Base-by-base conservation (phyloP, 176 grass and related monocot genomes). In the Carex cristatella region DNA sequence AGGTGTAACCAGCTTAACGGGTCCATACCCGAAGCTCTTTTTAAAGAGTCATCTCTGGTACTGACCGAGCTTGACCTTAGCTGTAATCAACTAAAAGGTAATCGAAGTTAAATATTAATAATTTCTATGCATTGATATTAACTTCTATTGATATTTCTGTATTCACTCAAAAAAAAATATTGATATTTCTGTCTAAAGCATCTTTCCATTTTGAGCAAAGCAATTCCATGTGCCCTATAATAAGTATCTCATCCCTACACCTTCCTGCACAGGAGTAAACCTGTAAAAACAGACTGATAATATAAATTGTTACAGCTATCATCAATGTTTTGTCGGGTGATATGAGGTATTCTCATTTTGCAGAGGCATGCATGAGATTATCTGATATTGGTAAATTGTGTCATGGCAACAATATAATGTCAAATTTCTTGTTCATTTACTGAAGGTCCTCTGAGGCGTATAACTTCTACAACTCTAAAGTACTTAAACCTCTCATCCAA, bases 81-180 rank as follows among this genome's bases (percentile, higher is more conserved):
- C 86, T 88, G 89, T 86, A 98, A 98, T 83, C 89, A 93, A 82
- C 91, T 98, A 66, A 86, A 86, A 90, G 95, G 95, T 98, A 82
- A 58, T 82, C 48, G 12, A 38, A 10, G 5, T 87, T 62, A 64
- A 56, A 77, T 15, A 33, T 32, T 54, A 5, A 77, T 77, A 15
- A 56, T 77, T 76, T 14, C 4, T 76, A 54, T 76, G 4, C 19
- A 76, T 7, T 76, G 5, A 54, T 31, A 33, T 49, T 32, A 55
- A 56, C 48, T 76, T 23, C 23, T 23, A 23, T 23, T 28, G 23
- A 76, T 18, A 54, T 30, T 76, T 76, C 72, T 49, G 44, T 76
- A 23, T 23, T 23, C 0, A 23, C 23, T 23, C 23, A 23, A 23
- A 23, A 23, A 23, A 23, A 23, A 23, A 23, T 23, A 23, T 23